phyloP scores from a whole-genome alignment of 257 asterid genomes.

The Ilex aquifolium region DNA sequence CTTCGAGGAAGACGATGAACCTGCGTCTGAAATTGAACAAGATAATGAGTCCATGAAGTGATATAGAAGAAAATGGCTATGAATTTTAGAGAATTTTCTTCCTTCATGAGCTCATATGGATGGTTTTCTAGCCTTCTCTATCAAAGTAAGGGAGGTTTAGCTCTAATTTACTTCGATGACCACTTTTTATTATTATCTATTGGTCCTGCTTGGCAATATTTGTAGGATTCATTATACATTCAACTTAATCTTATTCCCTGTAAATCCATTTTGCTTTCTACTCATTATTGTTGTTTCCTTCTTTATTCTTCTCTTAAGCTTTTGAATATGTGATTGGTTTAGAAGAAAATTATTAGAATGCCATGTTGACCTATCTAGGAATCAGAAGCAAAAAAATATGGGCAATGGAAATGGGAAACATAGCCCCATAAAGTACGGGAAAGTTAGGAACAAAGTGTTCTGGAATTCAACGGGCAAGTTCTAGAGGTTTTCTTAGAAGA shows the following conservation, averaged over 20 bases:
- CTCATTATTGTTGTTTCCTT: not conserved
- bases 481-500: too few species aligned
- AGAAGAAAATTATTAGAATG: not conserved
- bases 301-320: not conserved
- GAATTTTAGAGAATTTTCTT: too few species aligned
- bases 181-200: not conserved
- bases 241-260: not conserved
- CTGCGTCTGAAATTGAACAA: constrained; percentile 75
- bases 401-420: constrained; percentile 71
- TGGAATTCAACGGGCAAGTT: constrained; percentile 3
- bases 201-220: not conserved
- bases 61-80: not conserved
- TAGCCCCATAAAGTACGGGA: constrained; percentile 78
- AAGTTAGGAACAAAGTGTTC: constrained; percentile 35
- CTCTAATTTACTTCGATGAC: not conserved
- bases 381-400: constrained; percentile 23
- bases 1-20: constrained; percentile 71
- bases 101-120: too few species aligned
- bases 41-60: constrained; percentile 28
- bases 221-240: not conserved
- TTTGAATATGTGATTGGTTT: not conserved
- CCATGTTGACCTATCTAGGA: constrained; percentile 17
- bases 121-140: too few species aligned
- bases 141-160: not conserved
- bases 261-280: not conserved